These are phyloP conservation scores for Viridothelium virens DNA, from an alignment of 495 filamentous ascomycete species.

Conservation along the genomic window DNA sequence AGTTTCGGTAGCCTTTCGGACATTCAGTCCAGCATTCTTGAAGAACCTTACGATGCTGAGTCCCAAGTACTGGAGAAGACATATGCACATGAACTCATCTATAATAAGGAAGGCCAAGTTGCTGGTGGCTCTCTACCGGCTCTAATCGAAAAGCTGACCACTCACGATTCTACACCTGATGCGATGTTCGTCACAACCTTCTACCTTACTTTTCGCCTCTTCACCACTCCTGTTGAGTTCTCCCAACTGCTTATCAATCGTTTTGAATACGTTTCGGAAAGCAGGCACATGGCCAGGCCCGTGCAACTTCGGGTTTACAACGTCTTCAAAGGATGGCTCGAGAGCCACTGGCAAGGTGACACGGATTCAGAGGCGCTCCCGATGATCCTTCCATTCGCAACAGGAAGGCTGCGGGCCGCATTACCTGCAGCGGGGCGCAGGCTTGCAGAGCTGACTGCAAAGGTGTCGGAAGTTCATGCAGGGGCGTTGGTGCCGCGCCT, in stretches of 20 bases:
- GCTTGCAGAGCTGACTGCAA: constrained; percentile 67
- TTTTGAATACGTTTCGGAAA: constrained; percentile 84
- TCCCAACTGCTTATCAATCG: constrained; percentile 76
- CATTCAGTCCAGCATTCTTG: constrained; percentile 40
- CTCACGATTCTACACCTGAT: constrained; percentile 87
- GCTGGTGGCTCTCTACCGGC: constrained; percentile 85
- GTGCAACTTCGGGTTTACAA: constrained; percentile 92
- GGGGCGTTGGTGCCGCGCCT: constrained; percentile 78
- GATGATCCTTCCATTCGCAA: constrained; percentile 71
- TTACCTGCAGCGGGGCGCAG: constrained; percentile 73
- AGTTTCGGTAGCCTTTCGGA: constrained; percentile 37
- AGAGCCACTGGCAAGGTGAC: constrained; percentile 86
- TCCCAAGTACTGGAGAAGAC: constrained; percentile 76
- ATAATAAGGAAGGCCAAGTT: constrained; percentile 93
- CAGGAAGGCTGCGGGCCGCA: constrained; percentile 54
- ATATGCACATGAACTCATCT: constrained; percentile 79
- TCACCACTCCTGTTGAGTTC: constrained; percentile 73
- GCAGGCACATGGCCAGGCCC: constrained; percentile 60
- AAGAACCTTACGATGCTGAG: constrained; percentile 70
- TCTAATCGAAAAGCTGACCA: constrained; percentile 86
- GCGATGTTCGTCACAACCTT: constrained; percentile 89
- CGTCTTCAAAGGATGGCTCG: constrained; percentile 92
- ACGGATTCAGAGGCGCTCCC: constrained; percentile 66
- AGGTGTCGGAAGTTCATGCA: constrained; percentile 62
- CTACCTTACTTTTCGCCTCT: constrained; percentile 94